Conservation (phyloP, 345 rosid species). For the Psidium friedrichsthalianum region DNA sequence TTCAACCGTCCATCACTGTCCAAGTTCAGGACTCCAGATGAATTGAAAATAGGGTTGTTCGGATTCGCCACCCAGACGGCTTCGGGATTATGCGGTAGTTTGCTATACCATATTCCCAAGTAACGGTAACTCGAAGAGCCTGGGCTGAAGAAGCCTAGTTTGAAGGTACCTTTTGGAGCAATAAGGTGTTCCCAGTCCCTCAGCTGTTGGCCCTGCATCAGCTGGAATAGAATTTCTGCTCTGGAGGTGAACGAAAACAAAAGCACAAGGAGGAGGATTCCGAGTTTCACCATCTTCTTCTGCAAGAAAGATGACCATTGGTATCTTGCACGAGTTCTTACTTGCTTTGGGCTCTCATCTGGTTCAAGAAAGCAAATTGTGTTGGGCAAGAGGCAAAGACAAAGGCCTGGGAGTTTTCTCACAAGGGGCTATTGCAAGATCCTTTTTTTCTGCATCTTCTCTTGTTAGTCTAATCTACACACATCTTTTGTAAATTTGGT, state of each 20-base stretch:
- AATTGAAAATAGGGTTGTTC: slow-evolving; percentile 24
- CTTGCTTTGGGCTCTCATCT: not conserved
- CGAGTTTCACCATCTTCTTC: not conserved
- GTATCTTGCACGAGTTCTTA: not conserved
- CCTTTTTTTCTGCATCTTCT: not conserved
- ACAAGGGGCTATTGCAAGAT: not conserved
- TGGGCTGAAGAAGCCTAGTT: slow-evolving; percentile 54
- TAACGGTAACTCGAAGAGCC: slow-evolving; percentile 32
- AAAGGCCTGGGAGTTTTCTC: not conserved
- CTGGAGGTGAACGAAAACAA: not conserved
- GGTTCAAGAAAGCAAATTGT: not conserved
- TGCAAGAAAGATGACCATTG: not conserved
- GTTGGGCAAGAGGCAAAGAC: not conserved
- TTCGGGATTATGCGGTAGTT: slow-evolving; percentile 17
- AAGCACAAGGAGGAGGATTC: not conserved
- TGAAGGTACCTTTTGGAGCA: slow-evolving; percentile 29
- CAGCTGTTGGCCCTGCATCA: slow-evolving; percentile 40
- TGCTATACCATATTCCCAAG: slow-evolving; percentile 40
- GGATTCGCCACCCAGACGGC: slow-evolving; percentile 54
- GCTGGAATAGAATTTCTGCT: slow-evolving; percentile 9
- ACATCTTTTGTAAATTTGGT: not conserved
- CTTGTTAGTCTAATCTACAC: not conserved
- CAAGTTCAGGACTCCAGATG: slow-evolving; percentile 36
- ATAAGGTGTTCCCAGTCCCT: slow-evolving; percentile 49
- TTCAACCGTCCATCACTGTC: slow-evolving; percentile 32